Base-by-base conservation (phyloP, 169 alveolate genomes). In the Cryptosporidium baileyi region DNA sequence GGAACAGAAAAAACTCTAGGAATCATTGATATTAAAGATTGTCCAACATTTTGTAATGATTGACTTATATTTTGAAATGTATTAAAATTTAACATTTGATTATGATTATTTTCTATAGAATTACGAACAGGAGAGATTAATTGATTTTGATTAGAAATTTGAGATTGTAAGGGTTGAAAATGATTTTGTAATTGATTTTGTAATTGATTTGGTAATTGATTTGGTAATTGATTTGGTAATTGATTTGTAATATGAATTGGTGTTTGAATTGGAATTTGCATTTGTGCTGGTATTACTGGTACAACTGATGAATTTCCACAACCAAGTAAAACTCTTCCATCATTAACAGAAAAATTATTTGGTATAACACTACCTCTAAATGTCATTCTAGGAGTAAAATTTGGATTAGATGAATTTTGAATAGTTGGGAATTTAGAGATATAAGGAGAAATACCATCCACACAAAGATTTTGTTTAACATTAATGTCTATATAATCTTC, bases 1-100 rank as follows among this genome's bases (percentile, higher is more conserved):
- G 81, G 81, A 13, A 65, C 81, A 65, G 85, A 15, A 54, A 74
- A 74, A n/a, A 74, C 85, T 34, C 54, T 74, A 1, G 85, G 85
- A 11, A 74, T 74, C 74, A 74, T 74, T 11, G 85, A 74, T 1
- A 74, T 74, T 11, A 74, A 40, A 15, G 85, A 74, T n/a, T 74
- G 85, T 2, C 85, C 85, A 32, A 74, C 32, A 54, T 51, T 54
- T 34, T 74, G 85, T 51, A 74, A 44, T 9, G 85, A 74, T 57
- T 74, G 85, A 15, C 85, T 67, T 19, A 74, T 34, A 34, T 36
- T 52, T 15, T 74, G 85, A 8, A 74, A 26, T 19, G 32, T 32
- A 22, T 74, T 51, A 15, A 74, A 36, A 36, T 57, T 74, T 57
- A 57, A 17, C 13, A 57, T 9, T 30, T 57, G 22, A 38, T 30